These are phyloP conservation scores for Citrus sinensis DNA, from an alignment of 345 rosid genomes.

Conservation along the genomic window DVS_A1.0 CM039164.1:28658501-28659000, in stretches of 20 bases:
- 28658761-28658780: no score
- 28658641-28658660: not conserved
- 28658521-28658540: constrained; percentile 23
- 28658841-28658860: not conserved
- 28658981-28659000: constrained; percentile 19
- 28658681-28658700: no score
- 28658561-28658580: not conserved
- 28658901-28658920: constrained; percentile 5
- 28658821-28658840: no score
- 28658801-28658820: no score
- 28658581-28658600: not conserved
- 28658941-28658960: not conserved
- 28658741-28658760: no score
- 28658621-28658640: not conserved
- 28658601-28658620: not conserved
- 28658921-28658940: constrained; percentile 1
- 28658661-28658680: not conserved
- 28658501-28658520: constrained; percentile 21
- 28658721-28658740: no score
- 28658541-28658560: not conserved
- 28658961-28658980: constrained; percentile 26
- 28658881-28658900: not conserved
- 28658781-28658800: accelerated
- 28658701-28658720: no score
- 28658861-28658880: not conserved